Base-by-base conservation (phyloP, 2,329 filamentous ascomycete genomes). In the Cladobotryum mycophilum region DNA sequence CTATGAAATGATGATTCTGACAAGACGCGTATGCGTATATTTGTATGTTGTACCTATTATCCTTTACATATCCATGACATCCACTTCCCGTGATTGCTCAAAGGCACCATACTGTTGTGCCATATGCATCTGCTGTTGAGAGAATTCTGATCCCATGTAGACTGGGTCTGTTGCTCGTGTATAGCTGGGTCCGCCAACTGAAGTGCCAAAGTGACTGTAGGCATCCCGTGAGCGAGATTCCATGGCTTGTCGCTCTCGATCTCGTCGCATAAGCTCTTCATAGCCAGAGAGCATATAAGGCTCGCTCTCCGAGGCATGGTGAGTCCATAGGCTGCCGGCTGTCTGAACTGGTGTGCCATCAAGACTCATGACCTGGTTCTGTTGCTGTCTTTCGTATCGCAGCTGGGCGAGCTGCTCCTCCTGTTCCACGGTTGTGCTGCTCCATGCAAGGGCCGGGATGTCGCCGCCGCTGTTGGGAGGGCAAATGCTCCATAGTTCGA, bases 241-340 rank as follows among this genome's bases (percentile, higher is more conserved):
- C 52, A 68, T 55, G 38, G 57, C 55, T 41, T 66, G 56, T 35
- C 61, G 63, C 59, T 85, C 78, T 55, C 84, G 81, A 61, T 88
- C 84, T 48, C 81, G 75, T 52, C 76, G 74, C 52, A 85, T 81
- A 51, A 87, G 70, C 61, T 81, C 75, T 60, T 89, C 86, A 64
- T 95, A 96, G 13, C 90, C 90, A 6, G 82, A 85, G 44, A 80
- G 67, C 80, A 96, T 95, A 68, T 96, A 96, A 0, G 89, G 89
- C 67, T 95, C 89, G 37, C 80, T 81, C 54, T 80, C 75, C 4
- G 42, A 67, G 55, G 58, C 50, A 41, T 59, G 64, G 25, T 64
- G 63, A 25, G 72, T 60, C 79, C 81, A 84, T 47, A 74, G 72
- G 22, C 79, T 74, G 53, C 82, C 76, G 8, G 68, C 66, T 3